Percentiles rank a stretch among this genome's conserved stretches.
Conservation (phyloP, 805 yeast genomes). For the Yamadazyma ubonensis region DNA sequence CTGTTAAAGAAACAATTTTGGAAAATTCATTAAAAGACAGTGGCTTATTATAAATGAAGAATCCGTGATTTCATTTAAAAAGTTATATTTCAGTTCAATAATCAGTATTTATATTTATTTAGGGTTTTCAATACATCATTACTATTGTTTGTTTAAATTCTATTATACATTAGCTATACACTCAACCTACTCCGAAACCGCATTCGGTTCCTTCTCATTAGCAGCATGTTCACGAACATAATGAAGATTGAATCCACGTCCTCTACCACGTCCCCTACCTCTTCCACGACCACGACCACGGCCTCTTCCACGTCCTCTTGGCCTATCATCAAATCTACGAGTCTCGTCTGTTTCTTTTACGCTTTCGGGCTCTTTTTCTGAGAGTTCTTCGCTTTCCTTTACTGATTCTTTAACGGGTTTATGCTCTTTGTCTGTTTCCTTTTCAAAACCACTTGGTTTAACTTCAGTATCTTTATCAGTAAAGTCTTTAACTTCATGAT, state of each 20-base stretch:
- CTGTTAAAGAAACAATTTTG: constrained; percentile 75
- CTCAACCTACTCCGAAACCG: constrained; percentile 1
- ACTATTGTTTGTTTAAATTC: not conserved
- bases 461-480: too few relatives aligned
- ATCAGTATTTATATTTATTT: constrained; percentile 5
- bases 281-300: constrained; percentile 7
- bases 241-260: constrained; percentile 23
- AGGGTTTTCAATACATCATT: constrained; percentile 4
- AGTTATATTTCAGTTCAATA: constrained; percentile 6
- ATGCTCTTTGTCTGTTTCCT: too few relatives aligned
- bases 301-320: constrained; percentile 13
- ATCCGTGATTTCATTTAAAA: not conserved
- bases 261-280: constrained; percentile 18
- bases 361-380: not conserved
- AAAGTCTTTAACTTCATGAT: too few relatives aligned
- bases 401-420: too few relatives aligned
- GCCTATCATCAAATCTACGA: not conserved
- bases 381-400: too few relatives aligned
- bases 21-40: constrained; percentile 75
- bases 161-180: constrained; percentile 15
- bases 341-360: not conserved
- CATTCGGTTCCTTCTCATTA: not conserved
- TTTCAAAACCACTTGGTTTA: too few relatives aligned
- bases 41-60: constrained; percentile 63
- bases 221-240: constrained; percentile 23